phyloP scores from a whole-genome alignment of 805 yeast species.

The Candida morakotiae region DNA sequence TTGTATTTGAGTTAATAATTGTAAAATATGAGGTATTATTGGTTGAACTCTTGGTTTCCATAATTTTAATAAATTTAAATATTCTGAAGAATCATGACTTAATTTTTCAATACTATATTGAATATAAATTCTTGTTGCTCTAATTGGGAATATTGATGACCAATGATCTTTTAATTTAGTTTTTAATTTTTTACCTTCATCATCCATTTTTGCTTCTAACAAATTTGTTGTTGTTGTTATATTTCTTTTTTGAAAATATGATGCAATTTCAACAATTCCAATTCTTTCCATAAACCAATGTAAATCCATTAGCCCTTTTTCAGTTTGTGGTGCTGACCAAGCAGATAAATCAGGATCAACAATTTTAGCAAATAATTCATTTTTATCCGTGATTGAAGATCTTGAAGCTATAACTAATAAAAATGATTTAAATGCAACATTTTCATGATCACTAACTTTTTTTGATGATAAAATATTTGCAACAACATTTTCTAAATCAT shows the following conservation, averaged over 20 bases:
- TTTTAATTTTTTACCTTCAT: conserved; percentile 72
- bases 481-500: conserved; percentile 79
- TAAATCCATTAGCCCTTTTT: conserved; percentile 81
- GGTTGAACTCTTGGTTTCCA: conserved; percentile 96
- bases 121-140: conserved; percentile 91
- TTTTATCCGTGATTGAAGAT: conserved; percentile 67
- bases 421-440: conserved; percentile 90
- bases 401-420: conserved; percentile 87
- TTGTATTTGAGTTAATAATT: conserved; percentile 83
- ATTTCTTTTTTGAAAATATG: conserved; percentile 78
- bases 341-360: conserved; percentile 92
- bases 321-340: conserved; percentile 91
- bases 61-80: conserved; percentile 59
- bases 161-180: conserved; percentile 82
- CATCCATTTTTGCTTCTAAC: conserved; percentile 82
- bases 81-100: conserved; percentile 73
- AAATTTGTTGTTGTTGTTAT: conserved; percentile 75
- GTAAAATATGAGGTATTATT: conserved; percentile 85
- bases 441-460: conserved; percentile 83
- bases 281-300: conserved; percentile 98
- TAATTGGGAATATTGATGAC: conserved; percentile 90
- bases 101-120: conserved; percentile 94
- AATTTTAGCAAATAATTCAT: conserved; percentile 73
- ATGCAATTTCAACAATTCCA: conserved; percentile 91
- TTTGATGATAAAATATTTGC: conserved; percentile 61